A percentile compares a stretch with the other conserved stretches of the same genome.
Conservation (phyloP, 768 basidiomycete genomes). For the Harrya chromipes region DNA sequence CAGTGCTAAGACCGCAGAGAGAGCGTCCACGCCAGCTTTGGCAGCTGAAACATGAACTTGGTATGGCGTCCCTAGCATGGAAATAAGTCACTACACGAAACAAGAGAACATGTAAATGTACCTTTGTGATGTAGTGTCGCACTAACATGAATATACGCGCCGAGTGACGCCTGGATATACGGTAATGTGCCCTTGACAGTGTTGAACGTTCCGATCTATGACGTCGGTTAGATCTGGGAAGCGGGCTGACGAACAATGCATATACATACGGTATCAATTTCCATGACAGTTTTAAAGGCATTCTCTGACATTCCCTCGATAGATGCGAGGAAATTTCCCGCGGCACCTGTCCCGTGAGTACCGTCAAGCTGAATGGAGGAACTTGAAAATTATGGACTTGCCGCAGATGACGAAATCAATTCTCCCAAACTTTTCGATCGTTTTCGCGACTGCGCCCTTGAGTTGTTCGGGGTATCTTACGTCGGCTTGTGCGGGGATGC, state of each 20-base stretch:
- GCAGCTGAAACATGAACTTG: slow-evolving; percentile 95
- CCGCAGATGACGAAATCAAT: slow-evolving; percentile 97
- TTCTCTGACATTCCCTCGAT: slow-evolving; percentile 83
- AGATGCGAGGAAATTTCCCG: slow-evolving; percentile 93
- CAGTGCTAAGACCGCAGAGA: slow-evolving; percentile 81
- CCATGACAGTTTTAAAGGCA: slow-evolving; percentile 88
- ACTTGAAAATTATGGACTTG: slow-evolving; percentile 30
- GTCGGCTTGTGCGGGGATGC: slow-evolving; percentile 75
- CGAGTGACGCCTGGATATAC: slow-evolving; percentile 65
- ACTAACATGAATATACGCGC: slow-evolving; percentile 86
- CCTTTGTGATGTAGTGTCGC: slow-evolving; percentile 86
- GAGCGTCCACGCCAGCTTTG: slow-evolving; percentile 91
- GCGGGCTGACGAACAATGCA: neutral
- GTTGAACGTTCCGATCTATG: slow-evolving; percentile 85
- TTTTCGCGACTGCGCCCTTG: slow-evolving; percentile 68
- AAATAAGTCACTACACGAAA: neutral
- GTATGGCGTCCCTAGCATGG: slow-evolving; percentile 61
- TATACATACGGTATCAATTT: slow-evolving; percentile 87
- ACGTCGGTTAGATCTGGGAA: neutral
- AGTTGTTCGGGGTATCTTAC: slow-evolving; percentile 76
- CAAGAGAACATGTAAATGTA: slow-evolving; percentile 21
- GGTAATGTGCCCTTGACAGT: slow-evolving; percentile 90
- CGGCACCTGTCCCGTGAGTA: slow-evolving; percentile 60
- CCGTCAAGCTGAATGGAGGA: neutral
- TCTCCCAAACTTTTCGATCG: slow-evolving; percentile 73